phyloP scores from a whole-genome alignment of 148 eudicot genomes.

The Camellia japonica region DNA sequence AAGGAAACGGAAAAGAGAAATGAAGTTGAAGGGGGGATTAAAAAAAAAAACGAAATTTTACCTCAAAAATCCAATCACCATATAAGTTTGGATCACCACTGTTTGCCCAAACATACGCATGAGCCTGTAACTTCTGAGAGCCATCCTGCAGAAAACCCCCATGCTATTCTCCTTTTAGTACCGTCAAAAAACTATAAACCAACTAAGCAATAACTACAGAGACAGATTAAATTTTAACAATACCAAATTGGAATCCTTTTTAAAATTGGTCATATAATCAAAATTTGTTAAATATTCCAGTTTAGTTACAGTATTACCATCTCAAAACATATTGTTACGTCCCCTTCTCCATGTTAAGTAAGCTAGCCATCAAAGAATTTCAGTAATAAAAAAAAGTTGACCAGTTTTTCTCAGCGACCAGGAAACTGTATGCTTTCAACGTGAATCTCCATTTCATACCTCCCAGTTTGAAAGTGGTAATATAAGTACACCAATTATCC shows the following conservation, averaged over 20 bases:
- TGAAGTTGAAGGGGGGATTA: background rate
- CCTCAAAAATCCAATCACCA: constrained; percentile 90
- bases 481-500: background rate
- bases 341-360: background rate
- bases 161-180: background rate
- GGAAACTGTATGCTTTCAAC: background rate
- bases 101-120: constrained; percentile 76
- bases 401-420: background rate
- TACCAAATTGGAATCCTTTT: background rate
- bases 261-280: background rate
- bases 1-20: background rate
- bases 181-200: background rate
- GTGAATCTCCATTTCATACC: constrained; percentile 7
- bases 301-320: constrained; percentile 2
- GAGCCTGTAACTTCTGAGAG: constrained; percentile 48
- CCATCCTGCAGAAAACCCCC: constrained; percentile 46
- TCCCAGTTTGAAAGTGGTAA: background rate
- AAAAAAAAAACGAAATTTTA: constrained; percentile 17
- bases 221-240: background rate
- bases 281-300: background rate
- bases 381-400: background rate
- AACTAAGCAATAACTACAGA: background rate
- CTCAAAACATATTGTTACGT: background rate
- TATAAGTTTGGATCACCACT: constrained; percentile 63
- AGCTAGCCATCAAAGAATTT: background rate